Conservation (phyloP, 2,329 filamentous ascomycete species). For the Ophiosphaerella narmari region DNA sequence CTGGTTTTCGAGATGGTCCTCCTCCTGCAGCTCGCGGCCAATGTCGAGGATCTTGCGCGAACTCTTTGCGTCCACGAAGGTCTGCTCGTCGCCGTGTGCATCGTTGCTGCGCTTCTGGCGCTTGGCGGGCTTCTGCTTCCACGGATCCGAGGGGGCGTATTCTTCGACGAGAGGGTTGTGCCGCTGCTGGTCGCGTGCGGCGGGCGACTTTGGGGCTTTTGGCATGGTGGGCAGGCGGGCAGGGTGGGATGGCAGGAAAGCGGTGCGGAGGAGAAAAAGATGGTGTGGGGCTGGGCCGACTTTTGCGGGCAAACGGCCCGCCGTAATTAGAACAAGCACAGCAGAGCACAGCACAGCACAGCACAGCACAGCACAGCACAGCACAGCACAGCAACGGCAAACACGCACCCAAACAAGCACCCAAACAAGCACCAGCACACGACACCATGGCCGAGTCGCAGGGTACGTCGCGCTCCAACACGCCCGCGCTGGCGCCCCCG, state of each 20-base stretch:
- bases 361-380: background rate
- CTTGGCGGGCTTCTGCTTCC: slow-evolving; percentile 69
- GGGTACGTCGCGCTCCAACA: slow-evolving; percentile 42
- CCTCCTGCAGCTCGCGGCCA: slow-evolving; percentile 84
- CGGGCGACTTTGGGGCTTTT: slow-evolving; percentile 67
- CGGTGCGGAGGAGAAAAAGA: slow-evolving; percentile 8
- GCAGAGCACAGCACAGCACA: background rate
- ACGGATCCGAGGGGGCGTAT: slow-evolving; percentile 71
- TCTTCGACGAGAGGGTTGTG: slow-evolving; percentile 94
- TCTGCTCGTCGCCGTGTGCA: slow-evolving; percentile 64
- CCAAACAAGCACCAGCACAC: background rate
- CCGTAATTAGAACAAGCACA: slow-evolving; percentile 10
- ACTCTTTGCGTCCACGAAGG: slow-evolving; percentile 85
- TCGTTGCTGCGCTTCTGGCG: slow-evolving; percentile 62
- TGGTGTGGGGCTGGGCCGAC: slow-evolving; percentile 13
- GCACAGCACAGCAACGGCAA: background rate
- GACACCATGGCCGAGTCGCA: slow-evolving; percentile 42
- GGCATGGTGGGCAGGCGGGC: slow-evolving; percentile 66
- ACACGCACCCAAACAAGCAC: background rate
- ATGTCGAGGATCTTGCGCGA: slow-evolving; percentile 88
- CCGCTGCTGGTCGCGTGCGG: slow-evolving; percentile 66
- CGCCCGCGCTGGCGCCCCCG: slow-evolving; percentile 49
- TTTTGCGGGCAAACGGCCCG: slow-evolving; percentile 14
- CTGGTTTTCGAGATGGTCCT: slow-evolving; percentile 66
- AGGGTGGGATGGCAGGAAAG: background rate